phyloP scores from a whole-genome alignment of 2,329 filamentous ascomycete genomes.

The Arachnomyces sp. region DNA sequence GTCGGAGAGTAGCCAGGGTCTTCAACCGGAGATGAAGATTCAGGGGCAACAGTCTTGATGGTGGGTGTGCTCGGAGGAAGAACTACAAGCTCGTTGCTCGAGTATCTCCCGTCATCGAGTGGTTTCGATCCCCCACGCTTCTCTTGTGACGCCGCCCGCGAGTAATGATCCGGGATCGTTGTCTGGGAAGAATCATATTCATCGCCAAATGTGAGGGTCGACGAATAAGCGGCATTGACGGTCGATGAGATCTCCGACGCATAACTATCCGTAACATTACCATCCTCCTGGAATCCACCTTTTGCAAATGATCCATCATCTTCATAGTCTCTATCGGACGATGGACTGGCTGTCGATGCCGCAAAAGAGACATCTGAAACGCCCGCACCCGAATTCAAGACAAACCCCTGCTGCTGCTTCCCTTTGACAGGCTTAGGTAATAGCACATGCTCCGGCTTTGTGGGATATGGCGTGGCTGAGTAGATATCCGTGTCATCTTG shows the following conservation, averaged over 20 bases:
- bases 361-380: slow-evolving; percentile 18
- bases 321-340: no score
- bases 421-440: slow-evolving; percentile 30
- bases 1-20: slow-evolving; percentile 15
- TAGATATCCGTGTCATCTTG: slow-evolving; percentile 33
- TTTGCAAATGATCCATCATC: no score
- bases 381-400: slow-evolving; percentile 24
- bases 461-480: slow-evolving; percentile 37
- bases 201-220: slow-evolving; percentile 12
- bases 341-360: no score
- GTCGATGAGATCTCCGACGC: slow-evolving; percentile 4
- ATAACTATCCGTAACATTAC: slow-evolving; percentile 1
- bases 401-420: slow-evolving; percentile 17
- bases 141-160: not conserved
- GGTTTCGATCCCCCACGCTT: slow-evolving; percentile 9
- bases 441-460: slow-evolving; percentile 39
- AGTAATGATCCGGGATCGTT: slow-evolving; percentile 8
- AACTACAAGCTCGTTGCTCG: slow-evolving; percentile 16
- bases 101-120: slow-evolving; percentile 14
- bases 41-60: slow-evolving; percentile 29
- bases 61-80: slow-evolving; percentile 27
- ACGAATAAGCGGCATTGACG: slow-evolving; percentile 8
- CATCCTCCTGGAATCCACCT: not conserved
- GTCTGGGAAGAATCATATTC: slow-evolving; percentile 13
- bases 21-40: slow-evolving; percentile 19